These are phyloP conservation scores for Hypoxylon sp. DNA, from an alignment of 2,329 filamentous ascomycete species.

Conservation along the genomic window DNA sequence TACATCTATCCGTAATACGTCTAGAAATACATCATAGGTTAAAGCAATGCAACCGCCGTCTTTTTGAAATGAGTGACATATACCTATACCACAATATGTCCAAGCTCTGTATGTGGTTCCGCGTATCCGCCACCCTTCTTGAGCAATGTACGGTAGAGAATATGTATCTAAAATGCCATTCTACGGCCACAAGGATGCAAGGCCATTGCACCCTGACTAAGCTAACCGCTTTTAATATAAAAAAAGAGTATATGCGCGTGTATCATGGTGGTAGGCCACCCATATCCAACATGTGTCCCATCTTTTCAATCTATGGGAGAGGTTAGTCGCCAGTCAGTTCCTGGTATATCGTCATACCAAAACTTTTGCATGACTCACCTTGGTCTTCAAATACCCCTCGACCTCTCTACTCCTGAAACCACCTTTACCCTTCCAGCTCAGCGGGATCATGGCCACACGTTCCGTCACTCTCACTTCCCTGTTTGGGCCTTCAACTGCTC, in stretches of 20 bases:
- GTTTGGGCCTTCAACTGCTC: conserved; percentile 92
- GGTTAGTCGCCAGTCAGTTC: conserved; percentile 14
- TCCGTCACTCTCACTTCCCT: conserved; percentile 90
- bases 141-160: neutral
- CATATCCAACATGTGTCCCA: conserved; percentile 84
- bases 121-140: neutral
- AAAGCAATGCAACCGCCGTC: neutral
- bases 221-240: neutral
- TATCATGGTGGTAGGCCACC: conserved; percentile 52
- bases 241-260: neutral
- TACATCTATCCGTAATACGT: neutral
- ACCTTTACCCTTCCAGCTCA: conserved; percentile 89
- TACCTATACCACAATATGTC: neutral
- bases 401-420: conserved; percentile 91
- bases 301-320: conserved; percentile 79
- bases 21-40: neutral
- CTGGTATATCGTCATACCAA: neutral
- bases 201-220: neutral
- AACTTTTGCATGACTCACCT: conserved; percentile 72
- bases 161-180: conserved; percentile 5
- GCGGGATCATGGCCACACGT: conserved; percentile 92
- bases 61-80: neutral
- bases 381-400: conserved; percentile 93
- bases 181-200: neutral
- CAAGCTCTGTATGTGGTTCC: neutral